Base-by-base conservation (phyloP, 768 basidiomycete genomes). In the Mycena metata region DNA sequence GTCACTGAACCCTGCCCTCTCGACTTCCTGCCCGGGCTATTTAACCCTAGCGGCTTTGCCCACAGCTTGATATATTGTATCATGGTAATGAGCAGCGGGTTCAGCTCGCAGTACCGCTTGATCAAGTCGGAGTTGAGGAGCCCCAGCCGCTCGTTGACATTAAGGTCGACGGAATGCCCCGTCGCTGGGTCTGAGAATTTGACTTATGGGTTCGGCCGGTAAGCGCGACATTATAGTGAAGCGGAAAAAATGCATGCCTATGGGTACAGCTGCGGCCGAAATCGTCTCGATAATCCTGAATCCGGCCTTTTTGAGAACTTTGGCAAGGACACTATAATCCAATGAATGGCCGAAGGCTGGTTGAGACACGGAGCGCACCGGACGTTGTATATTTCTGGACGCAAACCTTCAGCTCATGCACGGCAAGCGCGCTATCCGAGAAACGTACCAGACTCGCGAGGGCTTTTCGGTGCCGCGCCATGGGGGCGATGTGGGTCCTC, bases 71-170 rank as follows among this genome's bases (percentile, higher is more conserved):
- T 80, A 39, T 80, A 75, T 51, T 77, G 72, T 9, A 90, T 67
- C 72, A 90, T 69, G 6, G 82, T 79, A 1, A 82, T 78, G 39
- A 90, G 76, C 1, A 83, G 66, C 0, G 87, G 86, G 5, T 76
- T 78, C 0, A 85, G 71, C 36, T 82, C 74, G 64, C 85, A 87
- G 76, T 92, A 92, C 13, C 76, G 75, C 49, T 77, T 78, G 64
- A 92, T 77, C 59, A 92, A 76, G 5, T 77, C 66, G 0, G 89
- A 87, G 68, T 88, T 89, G 41, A 79, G 66, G 3, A 83, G 61
- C 1, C 90, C 91, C 1, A 91, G 80, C 8, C 84, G 86, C 33
- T 89, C 84, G 73, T 93, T 92, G 64, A 89, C 80, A 72, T 89
- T 90, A 70, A 92, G 77, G 68, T 91, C 90, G 66, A 86, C 83